Percentiles rank a stretch among this genome's conserved stretches.
Evolutionary conservation across 2,329 filamentous ascomycete genomes (phyloP).

Genomic region (Myrmaecium sp.): DNA sequence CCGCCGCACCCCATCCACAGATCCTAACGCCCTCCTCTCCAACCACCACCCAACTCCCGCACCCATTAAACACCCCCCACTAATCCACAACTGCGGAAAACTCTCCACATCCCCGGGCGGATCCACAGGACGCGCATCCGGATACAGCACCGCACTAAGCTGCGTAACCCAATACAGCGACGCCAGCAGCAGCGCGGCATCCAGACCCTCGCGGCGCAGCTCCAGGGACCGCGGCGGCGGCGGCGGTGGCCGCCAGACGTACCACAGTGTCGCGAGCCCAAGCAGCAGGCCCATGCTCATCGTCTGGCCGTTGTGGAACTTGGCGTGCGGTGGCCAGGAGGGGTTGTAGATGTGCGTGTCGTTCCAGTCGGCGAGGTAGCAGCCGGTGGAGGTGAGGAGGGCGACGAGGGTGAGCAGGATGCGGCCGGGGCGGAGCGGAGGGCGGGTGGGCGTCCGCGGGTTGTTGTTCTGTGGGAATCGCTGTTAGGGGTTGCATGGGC

Average conservation of each 20-base stretch:
- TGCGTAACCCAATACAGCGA: slow-evolving; percentile 29
- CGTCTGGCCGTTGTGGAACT: slow-evolving; percentile 37
- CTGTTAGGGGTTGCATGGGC: no score
- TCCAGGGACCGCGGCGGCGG: slow-evolving; percentile 1
- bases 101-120: slow-evolving; percentile 29
- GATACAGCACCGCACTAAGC: slow-evolving; percentile 29
- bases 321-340: slow-evolving; percentile 32
- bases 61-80: slow-evolving; percentile 9
- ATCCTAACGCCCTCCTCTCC: slow-evolving; percentile 9
- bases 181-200: slow-evolving; percentile 19
- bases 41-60: slow-evolving; percentile 16
- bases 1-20: no score
- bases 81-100: slow-evolving; percentile 19
- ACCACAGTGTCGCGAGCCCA: slow-evolving; percentile 22
- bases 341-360: slow-evolving; percentile 32
- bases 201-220: slow-evolving; percentile 8
- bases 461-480: no score
- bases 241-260: slow-evolving; percentile 11
- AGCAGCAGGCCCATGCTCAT: slow-evolving; percentile 29
- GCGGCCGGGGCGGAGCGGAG: slow-evolving; percentile 8
- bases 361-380: slow-evolving; percentile 19
- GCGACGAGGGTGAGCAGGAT: slow-evolving; percentile 15
- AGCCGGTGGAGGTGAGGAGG: slow-evolving; percentile 15
- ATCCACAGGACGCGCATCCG: slow-evolving; percentile 26
- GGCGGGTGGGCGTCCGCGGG: background rate